These are phyloP conservation scores for Hygrophorus russula DNA, from an alignment of 768 basidiomycete species.

Conservation along the genomic window DNA sequence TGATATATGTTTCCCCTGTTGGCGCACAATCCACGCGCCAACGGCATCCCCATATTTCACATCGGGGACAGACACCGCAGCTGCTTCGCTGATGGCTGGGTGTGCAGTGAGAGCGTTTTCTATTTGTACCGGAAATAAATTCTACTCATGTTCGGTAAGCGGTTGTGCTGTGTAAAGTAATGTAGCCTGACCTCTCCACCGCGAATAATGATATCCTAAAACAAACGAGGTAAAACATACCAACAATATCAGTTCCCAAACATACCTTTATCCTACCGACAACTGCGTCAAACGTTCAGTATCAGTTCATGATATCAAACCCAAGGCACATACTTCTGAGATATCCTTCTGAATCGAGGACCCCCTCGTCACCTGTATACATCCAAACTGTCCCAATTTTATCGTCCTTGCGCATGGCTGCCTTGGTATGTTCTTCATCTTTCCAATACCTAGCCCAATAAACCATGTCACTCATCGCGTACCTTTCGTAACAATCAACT, in stretches of 20 bases:
- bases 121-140: conserved; percentile 78
- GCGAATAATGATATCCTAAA: conserved; percentile 73
- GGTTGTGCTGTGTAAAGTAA: neutral
- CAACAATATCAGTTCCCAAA: neutral
- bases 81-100: conserved; percentile 54
- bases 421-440: conserved; percentile 54
- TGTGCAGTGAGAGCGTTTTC: conserved; percentile 60
- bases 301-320: neutral
- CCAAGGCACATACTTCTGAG: conserved; percentile 47
- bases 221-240: neutral
- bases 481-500: conserved; percentile 8
- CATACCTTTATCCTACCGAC: conserved; percentile 71
- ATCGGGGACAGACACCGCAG: conserved; percentile 64
- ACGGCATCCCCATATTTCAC: conserved; percentile 64
- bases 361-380: conserved; percentile 74
- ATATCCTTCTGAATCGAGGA: conserved; percentile 77
- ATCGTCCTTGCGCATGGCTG: conserved; percentile 45
- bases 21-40: conserved; percentile 65
- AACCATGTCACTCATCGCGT: neutral
- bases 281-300: conserved; percentile 28
- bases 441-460: conserved; percentile 53
- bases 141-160: conserved; percentile 26
- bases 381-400: conserved; percentile 61
- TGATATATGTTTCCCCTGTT: conserved; percentile 27
- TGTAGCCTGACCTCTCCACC: conserved; percentile 56